phyloP scores from a whole-genome alignment of 192 early-diverging fungal genomes.

The Gonapodya prolifera region DNA sequence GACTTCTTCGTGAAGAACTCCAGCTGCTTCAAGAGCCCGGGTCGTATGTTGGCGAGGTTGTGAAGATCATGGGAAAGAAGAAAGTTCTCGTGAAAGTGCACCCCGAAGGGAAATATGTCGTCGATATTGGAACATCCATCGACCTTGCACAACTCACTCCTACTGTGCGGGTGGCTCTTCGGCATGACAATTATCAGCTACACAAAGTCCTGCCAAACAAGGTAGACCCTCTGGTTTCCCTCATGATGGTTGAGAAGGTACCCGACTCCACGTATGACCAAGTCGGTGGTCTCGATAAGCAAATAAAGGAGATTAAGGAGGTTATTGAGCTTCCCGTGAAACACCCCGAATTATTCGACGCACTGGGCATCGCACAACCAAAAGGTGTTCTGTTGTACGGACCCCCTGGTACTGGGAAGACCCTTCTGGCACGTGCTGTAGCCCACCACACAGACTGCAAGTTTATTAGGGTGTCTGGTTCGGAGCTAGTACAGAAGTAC shows the following conservation, averaged over 20 bases:
- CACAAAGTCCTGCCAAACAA: constrained; percentile 95
- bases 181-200: constrained; percentile 81
- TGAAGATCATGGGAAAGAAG: constrained; percentile 97
- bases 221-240: constrained; percentile 96
- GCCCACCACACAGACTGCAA: constrained; percentile 86
- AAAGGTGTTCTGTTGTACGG: constrained; percentile 94
- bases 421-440: constrained; percentile 76
- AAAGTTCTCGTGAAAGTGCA: constrained; percentile 84
- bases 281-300: constrained; percentile 97
- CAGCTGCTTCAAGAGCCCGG: constrained; percentile 94
- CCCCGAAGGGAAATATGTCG: constrained; percentile 97
- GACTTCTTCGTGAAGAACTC: constrained; percentile 88
- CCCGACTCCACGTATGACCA: constrained; percentile 99
- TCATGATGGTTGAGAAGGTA: constrained; percentile 99
- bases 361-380: constrained; percentile 95
- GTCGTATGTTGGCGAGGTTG: constrained; percentile 90
- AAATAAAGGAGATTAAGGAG: constrained; percentile 99
- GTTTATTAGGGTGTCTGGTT: constrained; percentile 82
- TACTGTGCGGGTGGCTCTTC: constrained; percentile 84
- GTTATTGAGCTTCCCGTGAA: constrained; percentile 99
- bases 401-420: constrained; percentile 82
- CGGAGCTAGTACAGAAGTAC: constrained; percentile 84
- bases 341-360: constrained; percentile 97
- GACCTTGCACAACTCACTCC: constrained; percentile 85
- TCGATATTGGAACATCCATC: constrained; percentile 84